phyloP scores from a whole-genome alignment of 2,329 filamentous ascomycete genomes.

The Blastomyces silverae region DNA sequence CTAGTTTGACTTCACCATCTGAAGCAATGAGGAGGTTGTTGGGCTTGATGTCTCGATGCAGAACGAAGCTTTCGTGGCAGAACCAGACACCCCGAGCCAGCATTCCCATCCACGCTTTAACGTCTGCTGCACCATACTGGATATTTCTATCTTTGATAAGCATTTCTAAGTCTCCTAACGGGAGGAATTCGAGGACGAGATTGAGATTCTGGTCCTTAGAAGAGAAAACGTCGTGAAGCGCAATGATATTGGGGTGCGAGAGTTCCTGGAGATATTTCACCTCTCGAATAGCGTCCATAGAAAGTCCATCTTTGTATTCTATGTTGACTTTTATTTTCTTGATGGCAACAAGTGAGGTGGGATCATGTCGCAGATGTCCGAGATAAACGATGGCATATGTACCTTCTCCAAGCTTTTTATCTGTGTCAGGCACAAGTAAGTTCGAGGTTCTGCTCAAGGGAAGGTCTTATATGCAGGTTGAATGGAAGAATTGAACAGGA shows the following conservation, averaged over 20 bases:
- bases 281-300: constrained; percentile 90
- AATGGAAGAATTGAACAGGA: constrained; percentile 14
- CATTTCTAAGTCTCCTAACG: constrained; percentile 89
- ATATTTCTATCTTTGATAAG: constrained; percentile 82
- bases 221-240: constrained; percentile 83
- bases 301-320: constrained; percentile 77
- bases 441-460: not conserved
- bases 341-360: constrained; percentile 66
- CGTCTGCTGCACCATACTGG: constrained; percentile 77
- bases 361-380: constrained; percentile 68
- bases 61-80: constrained; percentile 87
- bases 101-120: constrained; percentile 99
- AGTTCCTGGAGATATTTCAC: constrained; percentile 94
- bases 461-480: no score
- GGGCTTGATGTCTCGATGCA: constrained; percentile 97
- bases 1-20: constrained; percentile 88
- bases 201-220: constrained; percentile 96
- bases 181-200: constrained; percentile 87
- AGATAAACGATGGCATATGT: constrained; percentile 96
- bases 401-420: constrained; percentile 88
- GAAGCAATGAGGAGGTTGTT: constrained; percentile 95
- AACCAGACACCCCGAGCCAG: constrained; percentile 88
- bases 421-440: constrained; percentile 38
- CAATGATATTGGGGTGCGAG: constrained; percentile 91
- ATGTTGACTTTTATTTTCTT: constrained; percentile 50